phyloP scores from a whole-genome alignment of 2,329 filamentous ascomycete species.

The Chrysoporthe austroafricana region DNA sequence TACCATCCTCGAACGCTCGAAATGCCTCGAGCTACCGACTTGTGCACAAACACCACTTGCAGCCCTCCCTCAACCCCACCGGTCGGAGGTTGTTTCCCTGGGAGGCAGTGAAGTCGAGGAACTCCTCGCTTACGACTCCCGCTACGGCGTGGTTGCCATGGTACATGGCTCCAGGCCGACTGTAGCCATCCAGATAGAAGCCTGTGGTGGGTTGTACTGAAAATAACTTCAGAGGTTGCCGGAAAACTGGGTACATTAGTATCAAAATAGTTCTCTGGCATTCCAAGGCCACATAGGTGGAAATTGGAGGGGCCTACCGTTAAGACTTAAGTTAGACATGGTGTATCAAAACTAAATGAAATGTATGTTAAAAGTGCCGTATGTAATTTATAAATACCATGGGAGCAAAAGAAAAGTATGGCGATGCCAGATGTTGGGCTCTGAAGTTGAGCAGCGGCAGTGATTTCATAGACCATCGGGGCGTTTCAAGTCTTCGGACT shows the following conservation, averaged over 20 bases:
- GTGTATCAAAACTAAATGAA: constrained; percentile 13
- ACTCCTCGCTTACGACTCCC: constrained; percentile 60
- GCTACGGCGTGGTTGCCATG: constrained; percentile 64
- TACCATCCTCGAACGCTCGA: constrained; percentile 52
- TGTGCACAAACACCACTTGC: constrained; percentile 67
- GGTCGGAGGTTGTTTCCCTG: constrained; percentile 62
- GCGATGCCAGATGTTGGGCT: no score
- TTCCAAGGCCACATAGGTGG: background rate
- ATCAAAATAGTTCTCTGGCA: background rate
- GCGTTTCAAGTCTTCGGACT: no score
- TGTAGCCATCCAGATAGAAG: constrained; percentile 65
- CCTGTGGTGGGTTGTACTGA: constrained; percentile 62
- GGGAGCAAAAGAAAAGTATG: no score
- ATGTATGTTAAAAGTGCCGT: background rate
- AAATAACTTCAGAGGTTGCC: constrained; percentile 61
- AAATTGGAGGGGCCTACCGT: background rate
- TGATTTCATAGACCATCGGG: no score
- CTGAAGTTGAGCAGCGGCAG: no score
- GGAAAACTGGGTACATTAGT: constrained; percentile 49
- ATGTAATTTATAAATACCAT: no score
- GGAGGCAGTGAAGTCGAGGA: constrained; percentile 63
- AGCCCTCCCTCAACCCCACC: constrained; percentile 55
- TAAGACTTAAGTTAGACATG: constrained; percentile 15
- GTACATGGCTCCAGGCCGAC: constrained; percentile 55
- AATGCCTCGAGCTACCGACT: constrained; percentile 63